Evolutionary conservation across 352 stramenopile genomes (phyloP), one percentile per base, ranked within the genome.

Genomic region (Thalassiosira livingstoniorum): DNA sequence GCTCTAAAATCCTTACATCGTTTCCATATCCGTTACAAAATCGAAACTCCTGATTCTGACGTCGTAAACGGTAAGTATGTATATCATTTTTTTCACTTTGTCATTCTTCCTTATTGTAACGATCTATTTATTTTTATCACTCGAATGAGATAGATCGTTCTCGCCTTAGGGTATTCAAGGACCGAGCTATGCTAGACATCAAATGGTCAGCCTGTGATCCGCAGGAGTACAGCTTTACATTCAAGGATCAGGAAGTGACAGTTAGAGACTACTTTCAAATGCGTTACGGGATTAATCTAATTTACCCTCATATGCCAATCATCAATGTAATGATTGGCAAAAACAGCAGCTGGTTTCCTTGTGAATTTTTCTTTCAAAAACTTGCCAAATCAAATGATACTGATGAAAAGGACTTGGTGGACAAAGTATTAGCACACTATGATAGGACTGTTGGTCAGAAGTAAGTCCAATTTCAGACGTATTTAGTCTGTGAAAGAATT

Each of bases 261-360:
- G 78, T 85, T 55, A 35, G 55, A 64, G 35, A 69, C 21, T 74
- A 80, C 55, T 77, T 68, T 32, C 2, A 47, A 15, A 57, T 65
- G 25, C 27, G n/a, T 15, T 76, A 80, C 45, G 78, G 78, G 0
- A 69, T 85, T 47, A 29, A 57, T 5, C 32, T 71, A 23, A n/a
- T 74, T 31, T 75, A 73, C 62, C 62, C 58, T 11, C 53, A 67
- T 35, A 72, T 80, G 70, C 70, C 69, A 13, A 80, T 85, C 21
- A 64, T 80, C 5, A 23, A 77, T 69, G 25, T 76, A 45, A 65
- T 67, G 21, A 69, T 32, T 11, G 43, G 55, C 0, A 69, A 63
- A 69, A n/a, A n/a, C n/a, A n/a, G n/a, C n/a, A n/a, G n/a, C n/a
- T 79, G 76, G 76, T 72, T 66, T 15, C 76, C 76, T 27, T 47